Conservation (phyloP, 2,329 filamentous ascomycete species). For the Alternaria sp. region DNA sequence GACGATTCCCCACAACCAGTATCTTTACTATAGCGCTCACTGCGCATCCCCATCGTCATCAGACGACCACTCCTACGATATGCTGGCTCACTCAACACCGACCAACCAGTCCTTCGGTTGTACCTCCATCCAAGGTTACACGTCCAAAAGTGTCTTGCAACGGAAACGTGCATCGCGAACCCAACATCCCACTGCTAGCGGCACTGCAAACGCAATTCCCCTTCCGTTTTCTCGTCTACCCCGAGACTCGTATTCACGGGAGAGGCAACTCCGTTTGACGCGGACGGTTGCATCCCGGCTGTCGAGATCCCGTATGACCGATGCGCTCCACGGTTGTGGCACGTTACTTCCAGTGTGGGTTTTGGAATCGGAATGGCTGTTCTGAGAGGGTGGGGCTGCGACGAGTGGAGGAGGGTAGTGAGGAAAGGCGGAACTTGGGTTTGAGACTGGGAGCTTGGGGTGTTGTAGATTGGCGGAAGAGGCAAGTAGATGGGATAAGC, state of each 20-base stretch:
- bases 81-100: not conserved
- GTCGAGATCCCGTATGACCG: not conserved
- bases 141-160: not conserved
- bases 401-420: not conserved
- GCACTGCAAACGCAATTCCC: not conserved
- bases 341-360: not conserved
- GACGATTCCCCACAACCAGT: not conserved
- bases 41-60: not conserved
- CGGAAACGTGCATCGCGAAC: not conserved
- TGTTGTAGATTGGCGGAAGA: not conserved
- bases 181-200: not conserved
- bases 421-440: not conserved
- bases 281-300: not conserved
- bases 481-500: no score
- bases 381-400: not conserved
- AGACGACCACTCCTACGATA: not conserved
- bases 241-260: not conserved
- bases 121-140: not conserved
- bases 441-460: not conserved
- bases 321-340: not conserved
- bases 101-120: not conserved
- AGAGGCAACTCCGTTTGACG: not conserved
- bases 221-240: not conserved
- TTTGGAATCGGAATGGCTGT: not conserved
- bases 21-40: not conserved